A percentile compares a stretch with the other conserved stretches of the same genome.
Evolutionary conservation across 805 yeast genomes (phyloP).

Genomic region (Spathaspora boniae): DNA sequence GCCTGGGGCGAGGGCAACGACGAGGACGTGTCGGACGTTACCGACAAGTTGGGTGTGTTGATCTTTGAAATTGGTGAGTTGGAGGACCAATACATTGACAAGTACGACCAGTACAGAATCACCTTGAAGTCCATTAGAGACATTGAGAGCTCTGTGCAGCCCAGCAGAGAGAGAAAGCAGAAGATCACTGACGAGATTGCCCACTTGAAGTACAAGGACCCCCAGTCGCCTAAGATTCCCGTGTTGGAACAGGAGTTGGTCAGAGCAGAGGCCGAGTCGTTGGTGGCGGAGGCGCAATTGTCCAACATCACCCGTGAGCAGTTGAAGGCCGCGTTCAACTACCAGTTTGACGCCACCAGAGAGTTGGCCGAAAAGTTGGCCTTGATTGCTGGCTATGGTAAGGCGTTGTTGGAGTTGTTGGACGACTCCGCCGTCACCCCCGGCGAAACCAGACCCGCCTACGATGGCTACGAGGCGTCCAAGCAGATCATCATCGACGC

Average conservation of each 20-base stretch:
- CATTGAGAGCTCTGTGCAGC: constrained; percentile 85
- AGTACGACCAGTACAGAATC: constrained; percentile 81
- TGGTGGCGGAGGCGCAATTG: constrained; percentile 89
- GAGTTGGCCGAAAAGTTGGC: constrained; percentile 85
- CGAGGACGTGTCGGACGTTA: constrained; percentile 81
- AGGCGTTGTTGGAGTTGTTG: constrained; percentile 75
- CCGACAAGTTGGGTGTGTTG: constrained; percentile 82
- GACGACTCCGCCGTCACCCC: constrained; percentile 87
- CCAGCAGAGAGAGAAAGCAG: constrained; percentile 81
- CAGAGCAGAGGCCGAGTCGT: constrained; percentile 87
- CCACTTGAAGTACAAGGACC: constrained; percentile 78
- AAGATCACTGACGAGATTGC: constrained; percentile 85
- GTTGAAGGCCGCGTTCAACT: constrained; percentile 78
- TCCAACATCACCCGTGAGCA: constrained; percentile 86
- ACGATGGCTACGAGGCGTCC: constrained; percentile 85
- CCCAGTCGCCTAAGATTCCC: constrained; percentile 76
- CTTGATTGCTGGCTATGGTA: constrained; percentile 85
- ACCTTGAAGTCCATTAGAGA: constrained; percentile 78
- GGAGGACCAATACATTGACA: constrained; percentile 83
- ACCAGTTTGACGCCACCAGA: constrained; percentile 81
- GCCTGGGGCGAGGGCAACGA: constrained; percentile 87
- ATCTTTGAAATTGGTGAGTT: constrained; percentile 80
- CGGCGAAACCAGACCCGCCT: constrained; percentile 88
- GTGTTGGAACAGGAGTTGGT: constrained; percentile 86
- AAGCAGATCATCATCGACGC: constrained; percentile 85